These are phyloP conservation scores for Phragmites australis DNA, from an alignment of 176 grass and related monocot genomes.

Conservation along the genomic window DNA sequence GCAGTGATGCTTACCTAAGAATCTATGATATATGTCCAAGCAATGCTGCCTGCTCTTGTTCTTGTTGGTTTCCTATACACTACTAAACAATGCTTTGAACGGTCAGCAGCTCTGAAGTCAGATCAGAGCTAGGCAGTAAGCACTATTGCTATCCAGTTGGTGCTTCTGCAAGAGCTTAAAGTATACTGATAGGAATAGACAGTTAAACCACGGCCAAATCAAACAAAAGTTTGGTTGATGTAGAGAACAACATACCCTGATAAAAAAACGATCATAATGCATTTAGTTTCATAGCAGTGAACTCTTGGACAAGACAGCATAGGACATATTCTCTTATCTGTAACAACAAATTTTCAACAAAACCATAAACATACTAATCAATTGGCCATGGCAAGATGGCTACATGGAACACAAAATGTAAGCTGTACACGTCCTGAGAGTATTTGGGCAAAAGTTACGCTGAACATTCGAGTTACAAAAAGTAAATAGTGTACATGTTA, in stretches of 20 bases:
- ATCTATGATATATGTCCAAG: no score
- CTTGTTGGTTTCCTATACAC: no score
- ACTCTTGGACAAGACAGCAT: background rate
- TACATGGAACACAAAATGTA: constrained; percentile 13
- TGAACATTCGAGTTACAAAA: constrained; percentile 15
- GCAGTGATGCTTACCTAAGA: no score
- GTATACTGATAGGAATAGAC: background rate
- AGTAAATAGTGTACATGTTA: constrained; percentile 14
- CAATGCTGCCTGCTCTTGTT: no score
- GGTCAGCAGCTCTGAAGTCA: background rate
- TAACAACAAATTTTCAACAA: background rate
- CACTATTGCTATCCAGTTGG: background rate
- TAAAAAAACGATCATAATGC: background rate
- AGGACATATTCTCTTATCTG: background rate
- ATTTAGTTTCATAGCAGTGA: background rate
- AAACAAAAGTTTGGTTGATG: background rate
- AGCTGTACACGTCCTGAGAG: background rate
- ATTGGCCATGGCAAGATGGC: background rate
- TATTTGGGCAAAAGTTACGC: background rate
- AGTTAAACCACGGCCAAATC: background rate
- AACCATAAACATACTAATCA: background rate
- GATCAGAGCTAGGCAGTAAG: background rate
- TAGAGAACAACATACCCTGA: background rate
- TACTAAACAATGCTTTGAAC: background rate
- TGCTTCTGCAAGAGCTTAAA: background rate